A percentile compares a stretch with the other conserved stretches of the same genome.
phyloP scores from a whole-genome alignment of 345 rosid species.

The Gossypium anomalum region DNA sequence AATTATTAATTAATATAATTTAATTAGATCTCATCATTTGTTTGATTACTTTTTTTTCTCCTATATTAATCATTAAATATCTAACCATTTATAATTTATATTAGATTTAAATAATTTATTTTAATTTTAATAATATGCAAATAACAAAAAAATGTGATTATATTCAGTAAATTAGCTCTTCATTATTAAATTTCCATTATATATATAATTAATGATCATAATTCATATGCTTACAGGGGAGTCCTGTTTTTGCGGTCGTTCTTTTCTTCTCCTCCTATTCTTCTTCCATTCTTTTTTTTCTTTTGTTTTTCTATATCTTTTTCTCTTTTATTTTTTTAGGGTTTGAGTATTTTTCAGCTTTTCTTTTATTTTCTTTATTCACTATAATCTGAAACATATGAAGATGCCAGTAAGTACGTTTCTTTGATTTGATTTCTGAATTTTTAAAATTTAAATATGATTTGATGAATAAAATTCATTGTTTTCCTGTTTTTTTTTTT shows the following conservation, averaged over 20 bases:
- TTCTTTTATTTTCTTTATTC: not conserved
- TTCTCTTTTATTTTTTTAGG: not conserved
- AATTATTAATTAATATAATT: slow-evolving; percentile 18
- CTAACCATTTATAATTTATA: no score
- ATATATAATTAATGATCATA: slow-evolving; percentile 52
- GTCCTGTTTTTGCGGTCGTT: slow-evolving; percentile 32
- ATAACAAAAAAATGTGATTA: no score
- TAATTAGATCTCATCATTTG: not conserved
- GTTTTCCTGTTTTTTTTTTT: not conserved
- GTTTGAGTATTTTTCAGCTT: slow-evolving; percentile 11
- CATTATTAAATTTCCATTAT: no score
- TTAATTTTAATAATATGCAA: no score
- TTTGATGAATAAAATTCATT: not conserved
- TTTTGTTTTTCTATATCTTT: not conserved
- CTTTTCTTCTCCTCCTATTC: slow-evolving; percentile 8
- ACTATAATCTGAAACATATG: slow-evolving; percentile 23
- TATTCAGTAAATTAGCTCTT: no score
- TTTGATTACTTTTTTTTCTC: no score
- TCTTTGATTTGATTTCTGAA: slow-evolving; percentile 22
- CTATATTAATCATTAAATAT: no score
- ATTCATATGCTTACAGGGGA: slow-evolving; percentile 39
- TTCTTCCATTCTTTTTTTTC: not conserved
- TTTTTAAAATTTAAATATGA: no score
- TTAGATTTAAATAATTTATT: no score
- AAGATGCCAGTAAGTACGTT: slow-evolving; percentile 99